Percentiles rank a stretch among this genome's conserved stretches.
Evolutionary conservation across 2,329 filamentous ascomycete genomes (phyloP).

Genomic region (Leptographium procerum): DNA sequence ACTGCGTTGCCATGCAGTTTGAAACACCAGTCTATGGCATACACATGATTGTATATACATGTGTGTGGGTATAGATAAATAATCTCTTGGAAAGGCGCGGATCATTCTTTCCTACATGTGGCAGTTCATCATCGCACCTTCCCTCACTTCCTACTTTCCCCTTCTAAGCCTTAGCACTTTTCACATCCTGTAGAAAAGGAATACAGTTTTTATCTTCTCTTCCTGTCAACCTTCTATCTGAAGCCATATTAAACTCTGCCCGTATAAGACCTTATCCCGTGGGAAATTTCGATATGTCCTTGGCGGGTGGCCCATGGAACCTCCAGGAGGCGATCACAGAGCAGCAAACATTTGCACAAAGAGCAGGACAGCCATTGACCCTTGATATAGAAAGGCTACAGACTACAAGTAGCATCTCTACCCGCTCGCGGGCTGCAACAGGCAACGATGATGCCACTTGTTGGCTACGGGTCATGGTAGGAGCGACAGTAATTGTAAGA

Average conservation of each 20-base stretch:
- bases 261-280: not conserved
- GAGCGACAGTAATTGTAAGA: not conserved
- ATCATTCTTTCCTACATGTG: not conserved
- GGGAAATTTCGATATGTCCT: not conserved
- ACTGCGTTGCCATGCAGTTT: no score
- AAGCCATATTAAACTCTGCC: not conserved
- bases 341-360: constrained; percentile 2
- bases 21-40: no score
- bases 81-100: not conserved
- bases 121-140: not conserved
- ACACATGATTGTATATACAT: no score
- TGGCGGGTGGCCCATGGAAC: constrained; percentile 4
- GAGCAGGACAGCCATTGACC: not conserved
- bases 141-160: not conserved
- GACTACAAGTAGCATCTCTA: not conserved
- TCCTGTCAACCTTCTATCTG: not conserved
- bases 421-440: not conserved
- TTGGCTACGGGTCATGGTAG: not conserved
- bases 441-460: not conserved
- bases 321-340: constrained; percentile 13
- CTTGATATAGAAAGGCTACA: not conserved
- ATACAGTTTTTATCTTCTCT: not conserved
- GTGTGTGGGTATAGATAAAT: no score
- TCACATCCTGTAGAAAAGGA: not conserved
- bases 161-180: no score